phyloP scores from a whole-genome alignment of 2,329 filamentous ascomycete species.

The Nigrospora oryzae region DNA sequence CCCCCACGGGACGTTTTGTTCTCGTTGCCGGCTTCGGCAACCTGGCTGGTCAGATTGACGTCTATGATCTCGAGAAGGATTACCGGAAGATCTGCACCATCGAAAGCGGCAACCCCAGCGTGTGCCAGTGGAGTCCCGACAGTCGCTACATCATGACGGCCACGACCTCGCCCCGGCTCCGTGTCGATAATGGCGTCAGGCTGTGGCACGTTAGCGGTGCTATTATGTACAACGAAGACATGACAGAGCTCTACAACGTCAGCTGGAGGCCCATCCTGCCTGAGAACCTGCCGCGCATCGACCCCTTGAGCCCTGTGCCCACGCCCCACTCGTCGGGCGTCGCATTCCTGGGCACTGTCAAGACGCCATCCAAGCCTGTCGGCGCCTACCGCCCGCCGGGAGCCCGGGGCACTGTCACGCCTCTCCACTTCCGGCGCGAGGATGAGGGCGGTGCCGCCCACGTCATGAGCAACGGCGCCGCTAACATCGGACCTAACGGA shows the following conservation, averaged over 20 bases:
- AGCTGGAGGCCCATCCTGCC: constrained; percentile 72
- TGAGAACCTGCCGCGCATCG: constrained; percentile 49
- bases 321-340: constrained; percentile 75
- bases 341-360: constrained; percentile 74
- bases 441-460: constrained; percentile 92
- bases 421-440: constrained; percentile 92
- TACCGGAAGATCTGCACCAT: constrained; percentile 89
- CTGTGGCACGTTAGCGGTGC: constrained; percentile 86
- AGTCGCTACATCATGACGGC: constrained; percentile 93
- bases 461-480: constrained; percentile 67
- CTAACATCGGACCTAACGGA: constrained; percentile 65
- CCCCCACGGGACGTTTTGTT: constrained; percentile 85
- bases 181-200: constrained; percentile 93
- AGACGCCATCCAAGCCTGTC: constrained; percentile 94
- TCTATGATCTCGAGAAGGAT: constrained; percentile 93
- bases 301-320: constrained; percentile 68
- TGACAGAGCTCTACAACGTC: constrained; percentile 89
- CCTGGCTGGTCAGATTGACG: constrained; percentile 92
- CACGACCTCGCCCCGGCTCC: constrained; percentile 90
- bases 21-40: constrained; percentile 96
- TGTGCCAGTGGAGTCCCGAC: constrained; percentile 96
- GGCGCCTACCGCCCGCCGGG: constrained; percentile 94
- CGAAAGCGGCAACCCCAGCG: constrained; percentile 88
- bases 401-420: constrained; percentile 79
- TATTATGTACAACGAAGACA: constrained; percentile 92